A percentile compares a stretch with the other conserved stretches of the same genome.
Evolutionary conservation across 2,329 filamentous ascomycete species (phyloP).

Genomic region (Colletotrichum trifolii): DNA sequence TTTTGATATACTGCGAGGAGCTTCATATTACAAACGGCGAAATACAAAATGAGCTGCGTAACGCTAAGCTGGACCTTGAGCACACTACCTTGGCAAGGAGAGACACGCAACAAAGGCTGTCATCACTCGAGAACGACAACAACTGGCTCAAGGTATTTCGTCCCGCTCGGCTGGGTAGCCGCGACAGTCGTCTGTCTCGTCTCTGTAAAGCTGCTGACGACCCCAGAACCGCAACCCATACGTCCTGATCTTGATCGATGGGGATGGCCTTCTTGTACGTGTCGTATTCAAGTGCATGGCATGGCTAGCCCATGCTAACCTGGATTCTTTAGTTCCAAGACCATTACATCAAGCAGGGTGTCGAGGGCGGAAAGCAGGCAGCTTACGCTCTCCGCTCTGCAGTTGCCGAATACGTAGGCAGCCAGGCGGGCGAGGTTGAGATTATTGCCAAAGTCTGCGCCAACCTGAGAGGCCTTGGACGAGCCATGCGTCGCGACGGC

Average conservation of each 20-base stretch:
- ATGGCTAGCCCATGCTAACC: neutral
- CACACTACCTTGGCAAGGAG: conserved; percentile 60
- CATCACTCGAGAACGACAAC: conserved; percentile 51
- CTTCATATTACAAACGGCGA: conserved; percentile 55
- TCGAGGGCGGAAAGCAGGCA: conserved; percentile 65
- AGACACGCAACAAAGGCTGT: conserved; percentile 61
- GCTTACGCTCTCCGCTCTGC: conserved; percentile 61
- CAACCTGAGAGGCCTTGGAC: conserved; percentile 62
- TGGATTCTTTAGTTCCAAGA: conserved; percentile 64
- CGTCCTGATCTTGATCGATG: conserved; percentile 70
- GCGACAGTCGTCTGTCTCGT: no score
- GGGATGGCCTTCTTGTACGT: conserved; percentile 69
- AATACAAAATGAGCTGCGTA: conserved; percentile 58
- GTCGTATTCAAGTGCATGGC: neutral
- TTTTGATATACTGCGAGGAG: conserved; percentile 57
- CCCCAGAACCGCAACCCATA: conserved; percentile 67
- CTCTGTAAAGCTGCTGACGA: conserved; percentile 9
- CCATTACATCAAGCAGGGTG: conserved; percentile 62
- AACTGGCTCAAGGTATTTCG: conserved; percentile 58
- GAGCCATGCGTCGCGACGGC: conserved; percentile 61
- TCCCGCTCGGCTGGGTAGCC: no score
- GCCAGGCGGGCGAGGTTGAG: conserved; percentile 59
- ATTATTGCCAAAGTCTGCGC: conserved; percentile 67
- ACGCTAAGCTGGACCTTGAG: conserved; percentile 61
- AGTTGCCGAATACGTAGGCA: conserved; percentile 58